phyloP scores from a whole-genome alignment of 768 basidiomycete species.

The Tricholoma furcatifolium region DNA sequence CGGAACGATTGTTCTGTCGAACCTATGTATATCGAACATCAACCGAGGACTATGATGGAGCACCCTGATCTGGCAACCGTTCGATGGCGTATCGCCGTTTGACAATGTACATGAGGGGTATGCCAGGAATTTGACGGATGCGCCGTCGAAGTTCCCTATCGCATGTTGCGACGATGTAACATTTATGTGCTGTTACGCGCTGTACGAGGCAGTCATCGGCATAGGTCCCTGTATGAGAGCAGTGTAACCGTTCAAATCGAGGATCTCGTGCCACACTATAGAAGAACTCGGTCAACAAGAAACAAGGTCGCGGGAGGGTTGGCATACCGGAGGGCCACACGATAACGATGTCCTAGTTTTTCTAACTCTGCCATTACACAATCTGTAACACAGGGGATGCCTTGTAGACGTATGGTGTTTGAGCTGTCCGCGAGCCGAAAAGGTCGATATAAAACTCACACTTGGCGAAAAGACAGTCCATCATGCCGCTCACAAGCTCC shows the following conservation, averaged over 20 bases:
- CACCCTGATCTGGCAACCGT: constrained; percentile 90
- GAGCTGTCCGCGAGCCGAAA: constrained; percentile 1
- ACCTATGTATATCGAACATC: background rate
- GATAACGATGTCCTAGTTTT: constrained; percentile 94
- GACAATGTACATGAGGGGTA: constrained; percentile 97
- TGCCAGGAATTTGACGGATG: constrained; percentile 89
- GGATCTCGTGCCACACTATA: constrained; percentile 95
- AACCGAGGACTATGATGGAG: constrained; percentile 47
- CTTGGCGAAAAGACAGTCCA: constrained; percentile 98
- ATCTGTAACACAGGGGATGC: constrained; percentile 98
- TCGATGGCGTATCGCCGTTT: constrained; percentile 92
- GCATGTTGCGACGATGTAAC: constrained; percentile 97
- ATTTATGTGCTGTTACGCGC: constrained; percentile 91
- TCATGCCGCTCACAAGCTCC: constrained; percentile 96
- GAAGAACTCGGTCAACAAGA: constrained; percentile 7
- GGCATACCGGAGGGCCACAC: constrained; percentile 87
- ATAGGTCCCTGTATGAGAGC: constrained; percentile 95
- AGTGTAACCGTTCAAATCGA: constrained; percentile 90
- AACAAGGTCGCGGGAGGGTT: background rate
- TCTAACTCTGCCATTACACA: constrained; percentile 99
- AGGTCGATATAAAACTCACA: constrained; percentile 45
- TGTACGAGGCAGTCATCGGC: constrained; percentile 99
- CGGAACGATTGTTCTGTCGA: background rate
- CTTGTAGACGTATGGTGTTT: constrained; percentile 38
- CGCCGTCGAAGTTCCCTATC: constrained; percentile 92